phyloP scores from a whole-genome alignment of 177 flowering plant species.

The Vitis hybrid region DNA sequence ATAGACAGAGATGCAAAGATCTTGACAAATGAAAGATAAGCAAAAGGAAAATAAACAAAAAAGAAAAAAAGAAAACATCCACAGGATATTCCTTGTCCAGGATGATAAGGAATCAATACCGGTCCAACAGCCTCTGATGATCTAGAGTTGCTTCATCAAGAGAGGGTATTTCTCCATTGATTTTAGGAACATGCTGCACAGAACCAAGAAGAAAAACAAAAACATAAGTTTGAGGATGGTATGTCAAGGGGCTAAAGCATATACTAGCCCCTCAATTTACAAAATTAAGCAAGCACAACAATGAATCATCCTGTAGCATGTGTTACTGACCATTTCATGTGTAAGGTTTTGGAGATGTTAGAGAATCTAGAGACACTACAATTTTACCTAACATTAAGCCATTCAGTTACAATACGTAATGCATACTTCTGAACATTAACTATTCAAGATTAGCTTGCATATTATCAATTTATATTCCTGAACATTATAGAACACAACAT shows the following conservation, averaged over 20 bases:
- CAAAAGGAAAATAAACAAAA: background rate
- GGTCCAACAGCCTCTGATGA: slow-evolving; percentile 83
- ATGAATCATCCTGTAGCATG: background rate
- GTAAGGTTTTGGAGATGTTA: background rate
- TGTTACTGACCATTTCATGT: slow-evolving; percentile 1
- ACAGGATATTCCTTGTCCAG: background rate
- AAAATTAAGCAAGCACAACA: background rate
- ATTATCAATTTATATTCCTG: background rate
- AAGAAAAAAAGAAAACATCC: slow-evolving; percentile 1
- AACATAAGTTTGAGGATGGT: background rate
- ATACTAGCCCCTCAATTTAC: background rate
- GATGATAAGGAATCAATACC: slow-evolving; percentile 35
- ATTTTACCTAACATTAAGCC: background rate
- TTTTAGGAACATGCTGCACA: slow-evolving; percentile 84
- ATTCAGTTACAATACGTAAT: too few relatives aligned
- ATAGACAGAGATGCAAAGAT: background rate
- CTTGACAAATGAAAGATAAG: background rate
- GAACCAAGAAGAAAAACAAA: slow-evolving; percentile 9
- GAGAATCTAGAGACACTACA: background rate
- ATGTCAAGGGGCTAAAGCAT: background rate
- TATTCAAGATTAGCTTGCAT: background rate
- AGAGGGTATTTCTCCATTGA: slow-evolving; percentile 95
- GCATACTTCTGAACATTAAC: background rate
- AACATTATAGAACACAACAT: too few relatives aligned
- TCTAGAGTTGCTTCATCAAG: slow-evolving; percentile 83